Base-by-base conservation (phyloP, 2,329 filamentous ascomycete genomes). In the Phialophora expanda region DNA sequence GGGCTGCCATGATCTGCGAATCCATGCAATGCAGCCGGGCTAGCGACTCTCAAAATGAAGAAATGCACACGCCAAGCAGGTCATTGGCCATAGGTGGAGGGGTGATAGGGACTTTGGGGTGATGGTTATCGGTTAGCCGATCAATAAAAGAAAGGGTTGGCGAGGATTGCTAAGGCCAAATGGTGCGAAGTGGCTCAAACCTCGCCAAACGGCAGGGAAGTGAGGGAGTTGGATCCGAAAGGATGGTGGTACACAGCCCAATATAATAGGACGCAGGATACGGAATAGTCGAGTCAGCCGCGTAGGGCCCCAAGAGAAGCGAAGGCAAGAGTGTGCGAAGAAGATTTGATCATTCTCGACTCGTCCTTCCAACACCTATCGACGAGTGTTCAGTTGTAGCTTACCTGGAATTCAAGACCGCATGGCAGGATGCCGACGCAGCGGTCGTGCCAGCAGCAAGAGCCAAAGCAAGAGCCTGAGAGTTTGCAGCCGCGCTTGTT, bases 181-280 rank as follows among this genome's bases (percentile, higher is more conserved):
- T 61, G 61, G 60, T 63, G 61, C 51, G 65, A 60, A 61, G 65
- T 60, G 65, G 65, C 65, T 66, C 65, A 64, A 62, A 66, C 65
- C 44, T 56, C 48, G 59, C 41, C 50, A 56, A 56, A 62, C 50
- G 48, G 44, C 38, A 34, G 57, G 53, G 50, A 48, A 20, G 50
- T 60, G 50, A 59, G 51, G 57, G 57, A 44, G 34, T 32, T 56
- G 51, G 54, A 51, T 57, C 61, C 60, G 56, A 48, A 34, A 7
- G 28, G 24, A 60, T 64, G 61, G 65, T 66, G 61, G 65, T 55
- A 66, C 61, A 63, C 38, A 58, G 26, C 30, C 51, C 53, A 56
- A 56, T 62, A 62, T 62, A 62, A 62, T 62, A 56, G 59, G 59
- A 34, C 50, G 48, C 32, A 46, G 59, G 38, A 61, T 61, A 61